phyloP scores from a whole-genome alignment of 768 basidiomycete species.

The Daedaleopsis sinensis region DNA sequence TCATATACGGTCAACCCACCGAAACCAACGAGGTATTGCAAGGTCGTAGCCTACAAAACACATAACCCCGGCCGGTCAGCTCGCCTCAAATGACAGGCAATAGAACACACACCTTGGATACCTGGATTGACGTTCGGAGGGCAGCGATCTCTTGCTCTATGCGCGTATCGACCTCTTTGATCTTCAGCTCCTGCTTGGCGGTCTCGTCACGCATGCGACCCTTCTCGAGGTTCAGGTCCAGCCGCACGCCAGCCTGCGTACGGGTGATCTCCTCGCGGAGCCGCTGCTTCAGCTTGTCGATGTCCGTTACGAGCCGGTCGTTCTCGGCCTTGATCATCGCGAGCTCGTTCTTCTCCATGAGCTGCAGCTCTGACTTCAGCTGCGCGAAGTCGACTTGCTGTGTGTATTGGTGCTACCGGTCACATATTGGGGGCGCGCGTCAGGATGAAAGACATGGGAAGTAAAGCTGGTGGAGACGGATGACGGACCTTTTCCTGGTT shows the following conservation, averaged over 20 bases:
- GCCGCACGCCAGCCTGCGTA: slow-evolving; percentile 89
- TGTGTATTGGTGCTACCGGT: slow-evolving; percentile 79
- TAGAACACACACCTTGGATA: slow-evolving; percentile 66
- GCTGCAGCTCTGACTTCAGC: slow-evolving; percentile 92
- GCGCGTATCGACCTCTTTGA: slow-evolving; percentile 95
- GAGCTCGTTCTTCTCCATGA: slow-evolving; percentile 96
- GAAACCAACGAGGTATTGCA: slow-evolving; percentile 87
- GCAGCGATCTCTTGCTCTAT: slow-evolving; percentile 96
- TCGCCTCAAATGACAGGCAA: not conserved
- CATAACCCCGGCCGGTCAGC: not conserved
- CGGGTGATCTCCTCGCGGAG: slow-evolving; percentile 89
- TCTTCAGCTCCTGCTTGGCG: slow-evolving; percentile 89
- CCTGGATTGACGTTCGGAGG: slow-evolving; percentile 80
- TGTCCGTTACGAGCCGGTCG: slow-evolving; percentile 87
- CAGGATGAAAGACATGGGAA: too few species aligned
- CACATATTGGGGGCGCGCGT: not conserved
- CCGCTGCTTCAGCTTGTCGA: slow-evolving; percentile 94
- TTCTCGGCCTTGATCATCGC: slow-evolving; percentile 96
- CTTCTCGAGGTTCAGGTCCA: slow-evolving; percentile 97
- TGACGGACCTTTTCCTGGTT: slow-evolving; percentile 90
- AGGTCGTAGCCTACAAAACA: slow-evolving; percentile 67
- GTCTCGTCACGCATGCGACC: slow-evolving; percentile 94
- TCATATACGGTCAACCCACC: slow-evolving; percentile 49
- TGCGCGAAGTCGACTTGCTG: slow-evolving; percentile 97
- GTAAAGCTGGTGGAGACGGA: not conserved